Percentiles rank a stretch among this genome's conserved stretches.
Conservation (phyloP, 2,329 filamentous ascomycete genomes). For the Penicillium aurantiogriseum region DNA sequence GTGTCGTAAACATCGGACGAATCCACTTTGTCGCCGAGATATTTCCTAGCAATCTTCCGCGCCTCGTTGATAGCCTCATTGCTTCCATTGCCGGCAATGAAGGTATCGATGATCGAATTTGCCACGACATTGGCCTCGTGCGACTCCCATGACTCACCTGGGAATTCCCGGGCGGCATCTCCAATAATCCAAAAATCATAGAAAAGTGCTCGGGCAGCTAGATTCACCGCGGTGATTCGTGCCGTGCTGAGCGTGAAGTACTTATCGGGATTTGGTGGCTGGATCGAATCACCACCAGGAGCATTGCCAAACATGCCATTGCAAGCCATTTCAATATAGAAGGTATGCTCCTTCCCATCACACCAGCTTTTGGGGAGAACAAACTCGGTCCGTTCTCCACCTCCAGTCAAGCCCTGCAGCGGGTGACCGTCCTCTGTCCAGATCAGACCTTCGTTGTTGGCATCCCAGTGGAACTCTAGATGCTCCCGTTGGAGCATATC, state of each 20-base stretch:
- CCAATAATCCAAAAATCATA: conserved; percentile 96
- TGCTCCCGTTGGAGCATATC: conserved; percentile 72
- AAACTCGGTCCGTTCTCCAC: conserved; percentile 87
- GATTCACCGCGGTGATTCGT: conserved; percentile 84
- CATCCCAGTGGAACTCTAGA: conserved; percentile 96
- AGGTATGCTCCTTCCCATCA: conserved; percentile 80
- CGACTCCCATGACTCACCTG: conserved; percentile 80
- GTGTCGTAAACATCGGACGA: conserved; percentile 80
- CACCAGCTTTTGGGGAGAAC: conserved; percentile 77
- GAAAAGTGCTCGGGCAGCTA: conserved; percentile 76
- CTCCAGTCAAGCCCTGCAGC: conserved; percentile 86
- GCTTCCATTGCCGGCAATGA: conserved; percentile 72
- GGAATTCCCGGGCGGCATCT: conserved; percentile 89
- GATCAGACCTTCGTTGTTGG: conserved; percentile 88
- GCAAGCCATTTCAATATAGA: conserved; percentile 98
- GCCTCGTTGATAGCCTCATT: conserved; percentile 74
- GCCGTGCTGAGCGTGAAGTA: conserved; percentile 75
- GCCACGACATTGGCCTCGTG: conserved; percentile 80
- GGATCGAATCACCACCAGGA: conserved; percentile 77
- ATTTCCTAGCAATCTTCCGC: conserved; percentile 78
- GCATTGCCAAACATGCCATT: conserved; percentile 98
- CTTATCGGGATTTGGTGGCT: conserved; percentile 81
- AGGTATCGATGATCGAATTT: conserved; percentile 86
- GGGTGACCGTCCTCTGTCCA: conserved; percentile 90
- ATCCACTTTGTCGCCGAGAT: conserved; percentile 77